phyloP scores from a whole-genome alignment of 2,329 filamentous ascomycete genomes.

The Colletotrichum nymphaeae region DNA sequence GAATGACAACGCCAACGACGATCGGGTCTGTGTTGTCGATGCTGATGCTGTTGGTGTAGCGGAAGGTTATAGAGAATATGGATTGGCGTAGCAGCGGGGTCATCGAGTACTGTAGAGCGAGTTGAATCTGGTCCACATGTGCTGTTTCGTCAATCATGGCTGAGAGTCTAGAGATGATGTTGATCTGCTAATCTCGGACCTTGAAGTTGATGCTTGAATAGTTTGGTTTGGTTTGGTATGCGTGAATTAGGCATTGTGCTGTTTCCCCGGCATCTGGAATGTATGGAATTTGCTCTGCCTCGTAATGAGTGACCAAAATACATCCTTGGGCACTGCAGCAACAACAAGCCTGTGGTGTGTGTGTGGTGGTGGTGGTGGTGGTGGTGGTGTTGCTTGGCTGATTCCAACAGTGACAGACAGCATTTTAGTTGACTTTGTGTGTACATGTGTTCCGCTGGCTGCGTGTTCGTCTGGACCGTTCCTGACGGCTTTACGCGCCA shows the following conservation, averaged over 20 bases:
- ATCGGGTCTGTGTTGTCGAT: conserved; percentile 24
- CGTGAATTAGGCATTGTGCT: neutral
- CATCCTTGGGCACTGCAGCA: neutral
- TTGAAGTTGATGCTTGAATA: neutral
- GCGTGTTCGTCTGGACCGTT: conserved; percentile 18
- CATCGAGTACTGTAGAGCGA: neutral
- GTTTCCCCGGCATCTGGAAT: neutral
- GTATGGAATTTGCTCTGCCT: neutral
- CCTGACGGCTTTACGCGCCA: neutral
- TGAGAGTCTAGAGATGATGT: neutral
- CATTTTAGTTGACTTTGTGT: conserved; percentile 10
- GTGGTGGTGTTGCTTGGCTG: neutral
- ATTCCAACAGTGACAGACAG: conserved; percentile 14
- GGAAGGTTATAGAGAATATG: neutral
- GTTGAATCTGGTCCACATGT: conserved; percentile 11
- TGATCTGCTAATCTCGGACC: neutral
- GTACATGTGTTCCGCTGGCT: neutral
- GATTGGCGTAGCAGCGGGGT: neutral
- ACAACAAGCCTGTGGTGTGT: neutral
- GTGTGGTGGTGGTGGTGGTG: too few species aligned
- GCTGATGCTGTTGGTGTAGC: conserved; percentile 10
- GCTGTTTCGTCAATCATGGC: conserved; percentile 1
- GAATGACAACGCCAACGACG: neutral
- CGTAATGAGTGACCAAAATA: neutral
- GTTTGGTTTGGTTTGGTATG: neutral